These are phyloP conservation scores for Cryptococcus sp. DNA, from an alignment of 1,284 basidiomycete genomes.

Conservation along the genomic window DNA sequence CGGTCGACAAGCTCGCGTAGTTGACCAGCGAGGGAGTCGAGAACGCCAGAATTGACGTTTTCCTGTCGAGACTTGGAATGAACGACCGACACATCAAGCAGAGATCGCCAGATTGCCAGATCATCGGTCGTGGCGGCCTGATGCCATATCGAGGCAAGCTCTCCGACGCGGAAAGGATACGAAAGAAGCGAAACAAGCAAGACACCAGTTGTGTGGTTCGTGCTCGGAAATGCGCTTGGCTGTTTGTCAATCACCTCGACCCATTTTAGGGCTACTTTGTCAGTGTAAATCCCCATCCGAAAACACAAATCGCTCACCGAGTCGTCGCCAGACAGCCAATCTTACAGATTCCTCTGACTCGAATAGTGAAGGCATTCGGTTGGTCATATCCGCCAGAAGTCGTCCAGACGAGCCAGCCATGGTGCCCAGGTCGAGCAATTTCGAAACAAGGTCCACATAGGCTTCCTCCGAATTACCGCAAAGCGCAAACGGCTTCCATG, in stretches of 20 bases:
- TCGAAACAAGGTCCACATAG: too few species aligned
- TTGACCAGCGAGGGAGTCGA: conserved; percentile 38
- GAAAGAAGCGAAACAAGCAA: conserved; percentile 38
- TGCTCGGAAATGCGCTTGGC: conserved; percentile 14
- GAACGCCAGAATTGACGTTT: conserved; percentile 37
- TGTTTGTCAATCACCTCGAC: conserved; percentile 23
- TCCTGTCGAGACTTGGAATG: conserved; percentile 35
- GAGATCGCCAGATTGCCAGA: conserved; percentile 26
- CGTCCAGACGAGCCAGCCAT: conserved; percentile 18
- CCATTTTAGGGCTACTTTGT: conserved; percentile 26
- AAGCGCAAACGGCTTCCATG: too few species aligned
- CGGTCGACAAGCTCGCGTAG: conserved; percentile 27
- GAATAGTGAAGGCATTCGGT: conserved; percentile 35
- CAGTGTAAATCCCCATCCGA: not conserved
- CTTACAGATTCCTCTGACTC: conserved; percentile 27
- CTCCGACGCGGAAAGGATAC: conserved; percentile 30
- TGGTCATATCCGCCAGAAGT: conserved; percentile 38
- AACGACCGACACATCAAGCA: conserved; percentile 29
- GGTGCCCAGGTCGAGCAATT: conserved; percentile 19
- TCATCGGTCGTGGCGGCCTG: conserved; percentile 15
- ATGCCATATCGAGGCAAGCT: conserved; percentile 33
- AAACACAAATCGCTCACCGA: conserved; percentile 15
- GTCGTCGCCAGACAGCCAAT: conserved; percentile 34
- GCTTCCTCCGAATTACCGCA: too few species aligned
- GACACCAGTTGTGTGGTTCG: conserved; percentile 39